Percentiles rank a stretch among this genome's conserved stretches.
These are phyloP conservation scores for Chaetomium globosum DNA, from an alignment of 2,329 filamentous ascomycete species.

Conservation along the genomic window DNA sequence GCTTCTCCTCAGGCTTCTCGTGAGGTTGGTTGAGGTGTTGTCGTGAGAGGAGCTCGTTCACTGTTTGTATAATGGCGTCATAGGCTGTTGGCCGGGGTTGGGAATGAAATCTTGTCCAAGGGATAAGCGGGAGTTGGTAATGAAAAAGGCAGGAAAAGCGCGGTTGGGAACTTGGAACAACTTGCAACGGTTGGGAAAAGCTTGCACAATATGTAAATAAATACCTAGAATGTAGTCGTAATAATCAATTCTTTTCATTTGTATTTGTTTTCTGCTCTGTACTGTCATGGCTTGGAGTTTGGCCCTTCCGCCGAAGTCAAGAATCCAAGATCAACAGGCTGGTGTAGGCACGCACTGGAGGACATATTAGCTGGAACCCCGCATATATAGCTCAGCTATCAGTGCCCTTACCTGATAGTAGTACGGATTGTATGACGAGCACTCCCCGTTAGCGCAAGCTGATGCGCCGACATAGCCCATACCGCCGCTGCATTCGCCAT, in stretches of 20 bases:
- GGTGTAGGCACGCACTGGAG: conserved; percentile 3
- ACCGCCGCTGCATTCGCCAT: conserved; percentile 24
- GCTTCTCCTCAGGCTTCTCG: background rate
- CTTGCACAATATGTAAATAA: too few relatives aligned
- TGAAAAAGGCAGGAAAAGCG: background rate
- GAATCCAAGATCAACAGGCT: background rate
- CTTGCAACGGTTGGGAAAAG: too few relatives aligned
- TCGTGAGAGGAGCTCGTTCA: background rate
- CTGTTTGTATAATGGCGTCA: background rate
- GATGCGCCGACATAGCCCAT: conserved; percentile 21
- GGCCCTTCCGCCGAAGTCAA: background rate
- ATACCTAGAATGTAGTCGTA: too few relatives aligned
- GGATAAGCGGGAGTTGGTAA: background rate
- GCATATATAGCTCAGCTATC: background rate
- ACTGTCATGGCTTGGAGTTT: background rate
- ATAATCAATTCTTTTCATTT: background rate
- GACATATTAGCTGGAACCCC: background rate
- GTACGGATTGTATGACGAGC: conserved; percentile 26
- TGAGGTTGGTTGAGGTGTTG: background rate
- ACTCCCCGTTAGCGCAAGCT: conserved; percentile 20
- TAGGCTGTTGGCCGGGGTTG: background rate
- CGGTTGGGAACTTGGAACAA: too few relatives aligned
- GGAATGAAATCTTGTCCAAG: background rate
- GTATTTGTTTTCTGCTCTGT: background rate
- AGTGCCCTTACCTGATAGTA: conserved; percentile 24